Evolutionary conservation across 2,329 filamentous ascomycete genomes (phyloP).

Genomic region (Diaporthe citri): DNA sequence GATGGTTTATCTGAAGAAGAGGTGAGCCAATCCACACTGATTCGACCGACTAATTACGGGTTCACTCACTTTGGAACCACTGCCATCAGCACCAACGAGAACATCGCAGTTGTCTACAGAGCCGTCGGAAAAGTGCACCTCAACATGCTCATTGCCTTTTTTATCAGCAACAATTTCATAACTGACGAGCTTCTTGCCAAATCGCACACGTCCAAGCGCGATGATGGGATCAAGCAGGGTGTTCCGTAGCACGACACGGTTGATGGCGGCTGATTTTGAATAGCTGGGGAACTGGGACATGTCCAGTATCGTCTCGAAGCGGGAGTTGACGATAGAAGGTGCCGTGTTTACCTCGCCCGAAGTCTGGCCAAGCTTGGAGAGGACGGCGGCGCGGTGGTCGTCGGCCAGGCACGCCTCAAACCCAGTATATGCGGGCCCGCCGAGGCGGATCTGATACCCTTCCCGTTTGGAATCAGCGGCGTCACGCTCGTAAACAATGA

Average conservation of each 20-base stretch:
- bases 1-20: not conserved
- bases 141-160: not conserved
- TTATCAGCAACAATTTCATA: not conserved
- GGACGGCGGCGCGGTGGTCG: not conserved
- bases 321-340: not conserved
- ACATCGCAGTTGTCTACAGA: not conserved
- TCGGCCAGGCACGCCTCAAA: not conserved
- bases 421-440: not conserved
- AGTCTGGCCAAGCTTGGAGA: not conserved
- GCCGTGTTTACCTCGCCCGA: not conserved
- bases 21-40: not conserved
- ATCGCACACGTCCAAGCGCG: not conserved
- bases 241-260: not conserved
- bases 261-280: not conserved
- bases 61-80: not conserved
- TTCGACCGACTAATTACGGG: not conserved
- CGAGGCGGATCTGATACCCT: not conserved
- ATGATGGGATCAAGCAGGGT: not conserved
- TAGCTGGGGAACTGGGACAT: not conserved
- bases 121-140: not conserved
- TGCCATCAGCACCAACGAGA: not conserved
- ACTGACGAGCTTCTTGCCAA: not conserved
- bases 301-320: not conserved
- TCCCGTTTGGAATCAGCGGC: not conserved
- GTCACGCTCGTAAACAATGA: not conserved